These are phyloP conservation scores for Pterulicium gracile DNA, from an alignment of 1,284 basidiomycete genomes.

Conservation along the genomic window DNA sequence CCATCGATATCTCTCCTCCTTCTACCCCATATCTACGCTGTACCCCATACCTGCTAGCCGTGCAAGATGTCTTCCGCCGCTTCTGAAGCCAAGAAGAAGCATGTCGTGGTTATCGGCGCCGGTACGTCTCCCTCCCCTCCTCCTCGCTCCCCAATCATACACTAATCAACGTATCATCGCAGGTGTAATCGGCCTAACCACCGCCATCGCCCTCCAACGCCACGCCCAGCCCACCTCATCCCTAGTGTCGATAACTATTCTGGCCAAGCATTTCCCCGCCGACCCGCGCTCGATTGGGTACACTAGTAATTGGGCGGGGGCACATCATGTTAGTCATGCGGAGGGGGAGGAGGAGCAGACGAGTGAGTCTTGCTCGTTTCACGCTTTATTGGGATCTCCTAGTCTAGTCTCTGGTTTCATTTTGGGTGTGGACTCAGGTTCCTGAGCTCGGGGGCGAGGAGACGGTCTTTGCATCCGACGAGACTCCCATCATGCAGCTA, in stretches of 20 bases:
- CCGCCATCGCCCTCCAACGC: constrained; percentile 56
- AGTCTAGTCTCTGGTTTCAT: neutral
- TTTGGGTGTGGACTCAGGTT: neutral
- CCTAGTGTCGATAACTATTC: constrained; percentile 41
- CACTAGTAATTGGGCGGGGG: constrained; percentile 70
- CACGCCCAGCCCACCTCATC: constrained; percentile 35
- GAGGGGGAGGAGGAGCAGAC: neutral
- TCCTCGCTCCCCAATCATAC: too few relatives aligned
- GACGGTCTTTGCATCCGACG: neutral
- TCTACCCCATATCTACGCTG: neutral
- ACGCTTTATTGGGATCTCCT: neutral
- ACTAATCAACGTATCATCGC: constrained; percentile 1
- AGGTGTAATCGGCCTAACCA: constrained; percentile 60
- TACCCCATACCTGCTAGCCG: too few relatives aligned
- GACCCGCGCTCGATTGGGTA: constrained; percentile 60
- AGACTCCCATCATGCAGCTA: neutral
- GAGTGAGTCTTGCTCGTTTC: neutral
- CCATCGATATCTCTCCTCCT: neutral
- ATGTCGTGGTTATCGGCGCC: constrained; percentile 26
- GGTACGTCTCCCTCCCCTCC: constrained; percentile 19
- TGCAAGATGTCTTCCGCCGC: too few relatives aligned
- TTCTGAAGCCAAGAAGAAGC: constrained; percentile 10
- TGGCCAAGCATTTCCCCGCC: constrained; percentile 56
- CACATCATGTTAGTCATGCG: constrained; percentile 15
- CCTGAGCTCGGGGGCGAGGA: neutral